These are phyloP conservation scores for Schizosaccharomyces japonicus DNA, from an alignment of 805 yeast genomes.

Conservation along the genomic window DNA sequence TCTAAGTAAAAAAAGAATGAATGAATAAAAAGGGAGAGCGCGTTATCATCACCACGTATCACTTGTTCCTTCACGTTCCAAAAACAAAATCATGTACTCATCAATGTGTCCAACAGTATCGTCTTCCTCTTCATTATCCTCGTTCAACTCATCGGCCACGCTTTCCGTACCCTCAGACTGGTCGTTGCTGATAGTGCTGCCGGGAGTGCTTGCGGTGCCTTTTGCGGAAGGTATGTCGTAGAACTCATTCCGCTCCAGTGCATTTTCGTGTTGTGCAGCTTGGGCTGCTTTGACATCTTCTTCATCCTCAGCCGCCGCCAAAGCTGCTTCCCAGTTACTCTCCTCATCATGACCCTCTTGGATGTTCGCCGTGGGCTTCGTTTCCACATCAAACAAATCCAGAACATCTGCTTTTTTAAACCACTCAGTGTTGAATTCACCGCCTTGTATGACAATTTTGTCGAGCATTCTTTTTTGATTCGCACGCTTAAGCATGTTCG, in stretches of 20 bases:
- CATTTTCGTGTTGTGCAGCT: constrained; percentile 20
- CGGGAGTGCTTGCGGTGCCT: constrained; percentile 11
- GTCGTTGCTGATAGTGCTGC: constrained; percentile 7
- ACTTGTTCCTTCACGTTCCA: constrained; percentile 33
- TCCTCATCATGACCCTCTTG: background rate
- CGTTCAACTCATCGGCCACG: constrained; percentile 8
- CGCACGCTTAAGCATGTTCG: constrained; percentile 79
- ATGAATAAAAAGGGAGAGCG: no score
- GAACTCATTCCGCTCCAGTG: background rate
- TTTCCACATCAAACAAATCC: constrained; percentile 53
- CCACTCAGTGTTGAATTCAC: constrained; percentile 93
- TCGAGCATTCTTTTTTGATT: constrained; percentile 85
- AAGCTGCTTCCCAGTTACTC: background rate
- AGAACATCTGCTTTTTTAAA: constrained; percentile 67
- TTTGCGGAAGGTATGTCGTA: background rate
- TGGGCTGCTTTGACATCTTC: constrained; percentile 14
- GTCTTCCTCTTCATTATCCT: constrained; percentile 29
- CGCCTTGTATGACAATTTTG: constrained; percentile 87
- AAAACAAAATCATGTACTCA: constrained; percentile 82
- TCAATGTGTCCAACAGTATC: constrained; percentile 53
- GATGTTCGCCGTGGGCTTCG: constrained; percentile 9
- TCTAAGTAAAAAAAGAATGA: no score
- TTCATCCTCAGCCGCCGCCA: constrained; percentile 11
- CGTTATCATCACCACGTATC: constrained; percentile 4
- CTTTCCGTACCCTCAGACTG: background rate